A percentile compares a stretch with the other conserved stretches of the same genome.
Conservation (phyloP, 768 basidiomycete genomes). For the Russula earlei region DNA sequence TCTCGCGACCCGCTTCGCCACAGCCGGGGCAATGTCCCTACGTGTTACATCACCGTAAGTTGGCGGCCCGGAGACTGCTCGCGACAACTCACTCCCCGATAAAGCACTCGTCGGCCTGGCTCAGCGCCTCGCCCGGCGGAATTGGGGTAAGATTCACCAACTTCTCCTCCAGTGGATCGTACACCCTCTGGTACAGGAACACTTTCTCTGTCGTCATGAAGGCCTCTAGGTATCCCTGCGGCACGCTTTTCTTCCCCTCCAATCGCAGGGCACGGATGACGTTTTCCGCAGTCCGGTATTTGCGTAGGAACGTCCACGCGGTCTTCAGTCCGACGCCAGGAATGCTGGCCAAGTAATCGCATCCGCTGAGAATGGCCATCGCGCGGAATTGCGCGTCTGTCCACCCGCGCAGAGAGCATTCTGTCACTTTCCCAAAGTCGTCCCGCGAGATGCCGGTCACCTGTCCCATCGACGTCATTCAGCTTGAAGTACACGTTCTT, state of each 20-base stretch:
- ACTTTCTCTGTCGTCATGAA: constrained; percentile 84
- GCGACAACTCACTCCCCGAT: constrained; percentile 50
- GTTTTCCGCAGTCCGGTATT: constrained; percentile 80
- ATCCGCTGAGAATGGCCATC: constrained; percentile 90
- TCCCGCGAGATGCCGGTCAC: constrained; percentile 55
- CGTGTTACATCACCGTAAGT: constrained; percentile 8
- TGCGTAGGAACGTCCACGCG: constrained; percentile 71
- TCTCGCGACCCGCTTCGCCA: constrained; percentile 57
- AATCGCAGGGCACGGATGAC: constrained; percentile 64
- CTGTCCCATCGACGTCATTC: constrained; percentile 55
- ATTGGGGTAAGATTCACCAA: constrained; percentile 64
- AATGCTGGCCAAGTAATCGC: constrained; percentile 88
- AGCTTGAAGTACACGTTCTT: constrained; percentile 88
- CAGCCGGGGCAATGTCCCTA: constrained; percentile 53
- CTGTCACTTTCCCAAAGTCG: constrained; percentile 56
- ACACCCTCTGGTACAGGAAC: constrained; percentile 89
- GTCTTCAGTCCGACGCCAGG: constrained; percentile 91
- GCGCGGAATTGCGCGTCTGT: constrained; percentile 81
- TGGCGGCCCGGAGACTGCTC: neutral
- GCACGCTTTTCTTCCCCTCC: constrained; percentile 80
- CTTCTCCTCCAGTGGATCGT: constrained; percentile 55
- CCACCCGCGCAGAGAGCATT: constrained; percentile 81
- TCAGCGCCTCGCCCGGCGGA: constrained; percentile 44
- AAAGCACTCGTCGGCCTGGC: constrained; percentile 55
- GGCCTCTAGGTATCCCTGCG: constrained; percentile 59